Conservation (phyloP, 148 eudicot genomes). For the Euryodendron excelsum region DNA sequence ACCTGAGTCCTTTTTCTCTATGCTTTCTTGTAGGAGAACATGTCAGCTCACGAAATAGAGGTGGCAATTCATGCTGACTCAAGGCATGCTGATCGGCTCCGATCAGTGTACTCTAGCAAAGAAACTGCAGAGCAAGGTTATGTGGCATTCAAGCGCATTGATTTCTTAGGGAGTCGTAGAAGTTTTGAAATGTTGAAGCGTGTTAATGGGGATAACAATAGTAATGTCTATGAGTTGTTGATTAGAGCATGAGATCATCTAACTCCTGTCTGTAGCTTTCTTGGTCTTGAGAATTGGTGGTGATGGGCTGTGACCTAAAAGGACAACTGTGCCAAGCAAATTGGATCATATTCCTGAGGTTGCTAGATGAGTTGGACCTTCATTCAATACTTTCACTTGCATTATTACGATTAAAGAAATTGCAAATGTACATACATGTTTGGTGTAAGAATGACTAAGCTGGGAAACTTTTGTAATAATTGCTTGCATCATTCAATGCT, state of each 20-base stretch:
- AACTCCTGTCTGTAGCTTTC: too few species aligned
- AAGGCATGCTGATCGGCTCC: conserved; percentile 77
- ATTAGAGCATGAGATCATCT: conserved; percentile 69
- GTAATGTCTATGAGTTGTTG: conserved; percentile 77
- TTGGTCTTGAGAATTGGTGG: too few species aligned
- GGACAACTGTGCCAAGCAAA: too few species aligned
- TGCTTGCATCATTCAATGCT: too few species aligned
- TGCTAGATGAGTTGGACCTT: too few species aligned
- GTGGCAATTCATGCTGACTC: conserved; percentile 91
- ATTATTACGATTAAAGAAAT: too few species aligned
- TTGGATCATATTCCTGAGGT: too few species aligned
- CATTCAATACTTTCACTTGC: too few species aligned
- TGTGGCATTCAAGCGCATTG: conserved; percentile 61
- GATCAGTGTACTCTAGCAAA: conserved; percentile 59
- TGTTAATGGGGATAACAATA: conserved; percentile 66
- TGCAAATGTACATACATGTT: too few species aligned
- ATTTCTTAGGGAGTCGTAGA: conserved; percentile 82
- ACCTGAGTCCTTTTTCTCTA: neutral
- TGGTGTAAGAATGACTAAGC: too few species aligned
- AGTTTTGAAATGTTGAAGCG: conserved; percentile 95
- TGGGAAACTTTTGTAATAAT: too few species aligned
- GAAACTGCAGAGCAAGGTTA: conserved; percentile 38
- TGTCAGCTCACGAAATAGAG: conserved; percentile 69
- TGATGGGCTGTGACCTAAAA: too few species aligned
- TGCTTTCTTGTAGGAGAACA: conserved; percentile 52